Evolutionary conservation across 768 basidiomycete species (phyloP).

Genomic region (Tricholoma saponaceum): DNA sequence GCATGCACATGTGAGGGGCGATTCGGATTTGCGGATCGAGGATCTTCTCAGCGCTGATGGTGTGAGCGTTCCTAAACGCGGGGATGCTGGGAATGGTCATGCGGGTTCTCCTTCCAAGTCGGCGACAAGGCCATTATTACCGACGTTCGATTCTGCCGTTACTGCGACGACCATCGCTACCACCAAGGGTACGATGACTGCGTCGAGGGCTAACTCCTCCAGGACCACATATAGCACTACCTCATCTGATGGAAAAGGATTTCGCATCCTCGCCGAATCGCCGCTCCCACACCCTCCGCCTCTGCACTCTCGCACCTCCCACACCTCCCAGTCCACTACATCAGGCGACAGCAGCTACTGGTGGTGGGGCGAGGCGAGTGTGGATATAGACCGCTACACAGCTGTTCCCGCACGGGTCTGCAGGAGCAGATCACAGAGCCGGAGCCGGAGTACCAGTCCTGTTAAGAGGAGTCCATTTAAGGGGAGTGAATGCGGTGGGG

Average conservation of each 20-base stretch:
- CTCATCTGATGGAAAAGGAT: constrained; percentile 22
- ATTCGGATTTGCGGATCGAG: background rate
- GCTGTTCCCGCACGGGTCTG: constrained; percentile 29
- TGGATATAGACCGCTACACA: constrained; percentile 36
- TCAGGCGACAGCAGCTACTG: constrained; percentile 5
- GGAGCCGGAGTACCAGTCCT: constrained; percentile 24
- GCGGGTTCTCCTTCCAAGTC: too few relatives aligned
- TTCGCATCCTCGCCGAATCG: constrained; percentile 39
- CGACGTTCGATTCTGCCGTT: background rate
- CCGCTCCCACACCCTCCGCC: constrained; percentile 10
- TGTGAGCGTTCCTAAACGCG: too few relatives aligned
- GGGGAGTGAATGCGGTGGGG: too few relatives aligned
- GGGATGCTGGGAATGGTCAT: too few relatives aligned
- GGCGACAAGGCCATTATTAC: background rate
- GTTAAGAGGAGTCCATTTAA: too few relatives aligned
- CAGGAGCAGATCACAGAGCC: constrained; percentile 13
- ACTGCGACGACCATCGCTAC: constrained; percentile 8
- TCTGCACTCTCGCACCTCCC: constrained; percentile 3
- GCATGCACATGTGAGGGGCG: background rate
- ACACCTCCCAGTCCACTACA: too few relatives aligned
- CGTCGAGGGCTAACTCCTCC: constrained; percentile 13
- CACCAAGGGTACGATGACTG: constrained; percentile 12
- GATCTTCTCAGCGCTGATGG: background rate
- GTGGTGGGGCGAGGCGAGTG: constrained; percentile 10
- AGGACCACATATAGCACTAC: constrained; percentile 1